Conservation (phyloP, 306 rosid species). For the Prunus mume region DNA sequence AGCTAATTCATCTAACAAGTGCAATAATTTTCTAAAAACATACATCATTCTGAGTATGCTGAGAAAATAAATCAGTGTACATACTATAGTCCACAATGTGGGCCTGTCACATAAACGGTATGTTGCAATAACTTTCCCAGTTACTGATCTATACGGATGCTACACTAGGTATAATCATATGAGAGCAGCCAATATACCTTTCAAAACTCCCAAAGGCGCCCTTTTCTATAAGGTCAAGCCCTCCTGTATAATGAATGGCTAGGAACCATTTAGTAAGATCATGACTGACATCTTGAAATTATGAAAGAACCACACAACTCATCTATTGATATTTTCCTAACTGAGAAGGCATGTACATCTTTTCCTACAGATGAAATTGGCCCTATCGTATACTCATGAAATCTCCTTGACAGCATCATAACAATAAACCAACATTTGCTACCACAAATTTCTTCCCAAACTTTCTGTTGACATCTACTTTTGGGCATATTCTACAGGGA, state of each 20-base stretch:
- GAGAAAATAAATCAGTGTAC: neutral
- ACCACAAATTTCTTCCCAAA: neutral
- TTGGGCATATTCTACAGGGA: neutral
- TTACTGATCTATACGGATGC: neutral
- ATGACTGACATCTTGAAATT: neutral
- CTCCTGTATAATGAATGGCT: neutral
- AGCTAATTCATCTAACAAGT: neutral
- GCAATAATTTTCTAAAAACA: neutral
- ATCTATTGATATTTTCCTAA: neutral
- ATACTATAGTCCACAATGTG: neutral
- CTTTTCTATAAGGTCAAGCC: neutral
- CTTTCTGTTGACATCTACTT: neutral
- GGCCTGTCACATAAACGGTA: neutral
- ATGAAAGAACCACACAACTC: neutral
- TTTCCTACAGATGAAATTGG: neutral
- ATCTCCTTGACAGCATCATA: neutral
- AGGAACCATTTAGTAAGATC: neutral
- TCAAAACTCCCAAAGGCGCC: neutral
- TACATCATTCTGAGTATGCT: neutral
- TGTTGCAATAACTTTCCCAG: neutral
- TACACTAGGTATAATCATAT: neutral
- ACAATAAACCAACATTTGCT: neutral
- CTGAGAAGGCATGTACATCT: neutral
- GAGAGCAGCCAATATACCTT: neutral
- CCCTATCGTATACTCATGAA: neutral